These are phyloP conservation scores for Trichopus zeylanicus DNA, from an alignment of 116 monocot genomes.

Conservation along the genomic window DNA sequence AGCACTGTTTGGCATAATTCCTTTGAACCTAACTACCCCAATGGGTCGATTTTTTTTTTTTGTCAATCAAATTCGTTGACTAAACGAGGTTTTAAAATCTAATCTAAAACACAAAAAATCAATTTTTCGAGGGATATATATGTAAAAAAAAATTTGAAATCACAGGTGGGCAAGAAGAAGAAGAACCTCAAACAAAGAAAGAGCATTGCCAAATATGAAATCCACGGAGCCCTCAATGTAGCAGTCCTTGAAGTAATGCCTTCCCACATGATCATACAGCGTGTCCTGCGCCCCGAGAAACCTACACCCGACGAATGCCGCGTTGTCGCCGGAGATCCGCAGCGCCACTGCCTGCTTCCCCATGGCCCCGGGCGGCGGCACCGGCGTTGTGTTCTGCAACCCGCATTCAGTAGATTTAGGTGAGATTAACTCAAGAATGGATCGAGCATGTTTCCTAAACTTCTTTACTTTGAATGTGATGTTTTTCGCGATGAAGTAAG, in stretches of 20 bases:
- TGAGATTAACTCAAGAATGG: too few species aligned
- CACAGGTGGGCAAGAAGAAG: neutral
- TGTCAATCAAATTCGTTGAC: too few species aligned
- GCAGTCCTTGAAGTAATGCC: conserved; percentile 96
- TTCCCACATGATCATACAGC: conserved; percentile 77
- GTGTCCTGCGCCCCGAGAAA: conserved; percentile 94
- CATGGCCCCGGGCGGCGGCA: conserved; percentile 58
- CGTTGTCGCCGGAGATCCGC: conserved; percentile 85
- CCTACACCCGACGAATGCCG: conserved; percentile 69
- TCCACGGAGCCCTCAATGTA: conserved; percentile 97
- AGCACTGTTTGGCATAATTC: too few species aligned
- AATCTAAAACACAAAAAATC: too few species aligned
- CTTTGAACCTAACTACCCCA: too few species aligned
- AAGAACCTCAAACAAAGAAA: conserved; percentile 85
- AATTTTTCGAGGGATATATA: too few species aligned
- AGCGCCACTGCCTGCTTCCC: conserved; percentile 92
- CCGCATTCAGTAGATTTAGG: too few species aligned
- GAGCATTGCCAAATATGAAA: conserved; percentile 96
- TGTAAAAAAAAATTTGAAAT: too few species aligned
- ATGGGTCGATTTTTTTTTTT: too few species aligned
- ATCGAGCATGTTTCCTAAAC: too few species aligned
- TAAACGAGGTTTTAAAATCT: too few species aligned
- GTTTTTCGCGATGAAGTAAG: conserved; percentile 84
- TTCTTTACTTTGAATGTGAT: conserved; percentile 78
- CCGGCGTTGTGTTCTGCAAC: conserved; percentile 78